A percentile compares a stretch with the other conserved stretches of the same genome.
phyloP scores from a whole-genome alignment of 1,284 basidiomycete species.

The Trichosporon inkin region DNA sequence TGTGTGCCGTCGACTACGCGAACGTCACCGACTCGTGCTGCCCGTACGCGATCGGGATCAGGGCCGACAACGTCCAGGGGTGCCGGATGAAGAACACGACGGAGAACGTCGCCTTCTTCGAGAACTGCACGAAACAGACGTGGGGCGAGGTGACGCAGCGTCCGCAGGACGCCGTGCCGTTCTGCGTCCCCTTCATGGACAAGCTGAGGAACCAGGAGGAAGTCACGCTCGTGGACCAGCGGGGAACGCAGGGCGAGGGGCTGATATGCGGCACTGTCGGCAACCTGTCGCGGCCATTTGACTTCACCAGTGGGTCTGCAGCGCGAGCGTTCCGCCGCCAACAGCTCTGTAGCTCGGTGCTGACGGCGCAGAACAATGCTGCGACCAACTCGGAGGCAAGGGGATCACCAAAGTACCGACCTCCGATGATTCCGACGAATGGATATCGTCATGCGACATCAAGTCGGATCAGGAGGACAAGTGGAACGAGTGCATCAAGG shows the following conservation, averaged over 20 bases:
- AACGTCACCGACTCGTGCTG: conserved; percentile 3
- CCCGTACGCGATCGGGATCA: neutral
- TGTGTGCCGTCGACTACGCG: neutral
- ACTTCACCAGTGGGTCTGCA: too few relatives aligned
- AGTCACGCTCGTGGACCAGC: too few relatives aligned
- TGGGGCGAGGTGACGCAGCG: neutral
- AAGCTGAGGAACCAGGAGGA: neutral
- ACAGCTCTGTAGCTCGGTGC: too few relatives aligned
- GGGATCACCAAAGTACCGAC: too few relatives aligned
- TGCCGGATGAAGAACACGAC: conserved; percentile 1
- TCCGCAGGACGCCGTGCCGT: neutral
- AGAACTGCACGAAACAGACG: neutral
- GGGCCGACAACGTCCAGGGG: neutral
- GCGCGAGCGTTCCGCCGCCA: too few relatives aligned
- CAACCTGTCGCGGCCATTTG: too few relatives aligned
- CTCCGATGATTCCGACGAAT: neutral
- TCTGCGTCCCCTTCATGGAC: neutral
- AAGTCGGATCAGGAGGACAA: neutral
- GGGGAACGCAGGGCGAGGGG: too few relatives aligned
- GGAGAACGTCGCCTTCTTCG: neutral
- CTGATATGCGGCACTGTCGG: too few relatives aligned
- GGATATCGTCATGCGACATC: neutral
- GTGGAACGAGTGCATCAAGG: conserved; percentile 1
- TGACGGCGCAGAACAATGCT: too few relatives aligned
- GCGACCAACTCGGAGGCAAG: neutral